Evolutionary conservation across 805 yeast species (phyloP).

Genomic region (Teunomyces pallodes): DNA sequence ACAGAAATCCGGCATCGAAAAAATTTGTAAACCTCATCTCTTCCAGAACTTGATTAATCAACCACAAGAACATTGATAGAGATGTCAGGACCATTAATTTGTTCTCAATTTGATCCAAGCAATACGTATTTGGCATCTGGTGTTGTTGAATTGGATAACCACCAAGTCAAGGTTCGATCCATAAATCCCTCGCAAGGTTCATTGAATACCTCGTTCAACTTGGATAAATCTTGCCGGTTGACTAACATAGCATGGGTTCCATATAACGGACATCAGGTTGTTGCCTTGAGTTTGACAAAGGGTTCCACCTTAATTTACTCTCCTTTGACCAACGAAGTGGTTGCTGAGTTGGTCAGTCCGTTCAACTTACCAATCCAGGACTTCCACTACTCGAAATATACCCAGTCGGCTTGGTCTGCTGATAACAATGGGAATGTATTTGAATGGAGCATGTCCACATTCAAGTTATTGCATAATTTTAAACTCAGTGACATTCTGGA

Average conservation of each 20-base stretch:
- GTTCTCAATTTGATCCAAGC: constrained; percentile 58
- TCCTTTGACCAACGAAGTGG: constrained; percentile 58
- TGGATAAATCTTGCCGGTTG: constrained; percentile 51
- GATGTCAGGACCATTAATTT: constrained; percentile 25
- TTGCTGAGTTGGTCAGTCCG: constrained; percentile 50
- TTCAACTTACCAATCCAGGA: constrained; percentile 47
- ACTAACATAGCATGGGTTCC: constrained; percentile 56
- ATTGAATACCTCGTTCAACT: constrained; percentile 47
- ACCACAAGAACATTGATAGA: neutral
- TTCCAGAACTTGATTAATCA: neutral
- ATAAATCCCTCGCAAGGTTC: constrained; percentile 39
- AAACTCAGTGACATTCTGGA: constrained; percentile 38
- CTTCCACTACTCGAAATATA: constrained; percentile 42
- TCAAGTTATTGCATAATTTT: constrained; percentile 41
- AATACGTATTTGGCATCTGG: constrained; percentile 66
- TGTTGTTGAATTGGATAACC: constrained; percentile 66
- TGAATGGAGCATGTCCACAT: constrained; percentile 59
- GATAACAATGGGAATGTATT: constrained; percentile 57
- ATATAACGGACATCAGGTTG: constrained; percentile 40
- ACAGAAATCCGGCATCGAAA: neutral
- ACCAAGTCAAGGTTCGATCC: constrained; percentile 64
- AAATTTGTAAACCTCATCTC: constrained; percentile 3
- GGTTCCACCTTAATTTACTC: constrained; percentile 68
- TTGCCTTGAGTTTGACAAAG: constrained; percentile 62
- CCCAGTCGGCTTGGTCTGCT: constrained; percentile 53